Evolutionary conservation across 2,329 filamentous ascomycete species (phyloP).

Genomic region (Lecanicillium sp.): DNA sequence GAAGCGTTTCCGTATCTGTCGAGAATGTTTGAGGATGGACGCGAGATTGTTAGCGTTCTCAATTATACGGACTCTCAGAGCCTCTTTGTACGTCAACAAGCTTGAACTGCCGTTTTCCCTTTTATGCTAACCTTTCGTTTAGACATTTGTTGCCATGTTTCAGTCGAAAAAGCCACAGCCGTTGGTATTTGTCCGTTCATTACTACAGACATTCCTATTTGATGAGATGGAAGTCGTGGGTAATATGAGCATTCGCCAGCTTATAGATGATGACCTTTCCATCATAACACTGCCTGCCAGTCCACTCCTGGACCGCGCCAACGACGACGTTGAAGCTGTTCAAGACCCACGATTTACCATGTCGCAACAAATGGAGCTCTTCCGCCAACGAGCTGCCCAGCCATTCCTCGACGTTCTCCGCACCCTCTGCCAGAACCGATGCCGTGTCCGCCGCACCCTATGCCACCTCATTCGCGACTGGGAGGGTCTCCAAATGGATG

Average conservation of each 20-base stretch:
- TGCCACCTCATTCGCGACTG: slow-evolving; percentile 76
- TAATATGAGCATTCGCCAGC: slow-evolving; percentile 58
- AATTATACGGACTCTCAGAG: slow-evolving; percentile 61
- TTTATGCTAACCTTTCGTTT: neutral
- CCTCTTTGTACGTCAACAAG: slow-evolving; percentile 49
- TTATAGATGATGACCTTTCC: slow-evolving; percentile 76
- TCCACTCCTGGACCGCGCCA: slow-evolving; percentile 60
- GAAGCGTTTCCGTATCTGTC: slow-evolving; percentile 63
- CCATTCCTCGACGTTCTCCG: slow-evolving; percentile 79
- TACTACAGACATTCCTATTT: slow-evolving; percentile 70
- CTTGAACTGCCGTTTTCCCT: too few relatives aligned
- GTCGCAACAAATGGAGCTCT: slow-evolving; percentile 63
- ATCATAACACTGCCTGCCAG: slow-evolving; percentile 67
- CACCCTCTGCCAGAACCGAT: slow-evolving; percentile 81
- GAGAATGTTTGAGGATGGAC: slow-evolving; percentile 63
- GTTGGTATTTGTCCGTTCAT: slow-evolving; percentile 71
- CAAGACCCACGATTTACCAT: slow-evolving; percentile 68
- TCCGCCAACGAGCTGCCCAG: slow-evolving; percentile 52
- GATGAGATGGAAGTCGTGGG: slow-evolving; percentile 63
- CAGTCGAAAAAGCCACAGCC: slow-evolving; percentile 76
- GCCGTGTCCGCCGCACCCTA: slow-evolving; percentile 80
- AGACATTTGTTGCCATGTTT: slow-evolving; percentile 69
- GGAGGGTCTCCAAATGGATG: slow-evolving; percentile 75
- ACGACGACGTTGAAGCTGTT: slow-evolving; percentile 67
- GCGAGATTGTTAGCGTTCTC: slow-evolving; percentile 59